Evolutionary conservation across 306 rosid genomes (phyloP), one percentile per base, ranked within the genome.

Genomic region (Sphenostylis stenocarpa): DNA sequence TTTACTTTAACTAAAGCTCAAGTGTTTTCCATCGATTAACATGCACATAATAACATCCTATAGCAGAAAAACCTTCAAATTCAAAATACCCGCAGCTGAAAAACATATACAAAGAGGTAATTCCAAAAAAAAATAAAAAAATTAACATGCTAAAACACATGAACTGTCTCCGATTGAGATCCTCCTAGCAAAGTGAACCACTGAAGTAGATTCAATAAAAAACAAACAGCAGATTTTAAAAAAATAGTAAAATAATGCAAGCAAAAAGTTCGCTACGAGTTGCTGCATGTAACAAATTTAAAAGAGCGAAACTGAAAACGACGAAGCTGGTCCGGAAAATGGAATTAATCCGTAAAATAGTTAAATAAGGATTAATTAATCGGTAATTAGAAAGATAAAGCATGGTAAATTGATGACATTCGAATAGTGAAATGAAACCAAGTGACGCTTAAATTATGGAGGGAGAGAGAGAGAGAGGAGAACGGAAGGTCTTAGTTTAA

Each of bases 141-240:
- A 75, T 34, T 6, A 57, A 51, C 28, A 63, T 11, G 67, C 67
- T 53, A 33, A 71, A 77, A 26, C 11, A 19, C 9, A 49, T 57
- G 60, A 75, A 81, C 14, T 5, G 5, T 43, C 57, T 34, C 47
- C 1, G 65, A 85, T 39, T 73, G 36, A 81, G 77, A 82, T 78
- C 67, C 61, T 47, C 77, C 51, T 4, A 47, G 20, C 55, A 72
- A 0, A 76, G 77, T 45, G 67, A 13, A 29, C 34, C 45, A 34
- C 12, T n/a, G 34, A 41, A 73, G 66, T 52, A 73, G 41, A 77
- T 15, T 57, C 52, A 29, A 24, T 21, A 62, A 39, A n/a, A 10
- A 38, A 45, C 48, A 73, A 60, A 13, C 41, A 76, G 55, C 9
- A 28, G 7, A 43, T 6, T 2, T 31, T 70, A 75, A 31, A 29